Evolutionary conservation across 2,329 filamentous ascomycete species (phyloP), one percentile per base, ranked within the genome.

Genomic region (Scytalidium lignicola): DNA sequence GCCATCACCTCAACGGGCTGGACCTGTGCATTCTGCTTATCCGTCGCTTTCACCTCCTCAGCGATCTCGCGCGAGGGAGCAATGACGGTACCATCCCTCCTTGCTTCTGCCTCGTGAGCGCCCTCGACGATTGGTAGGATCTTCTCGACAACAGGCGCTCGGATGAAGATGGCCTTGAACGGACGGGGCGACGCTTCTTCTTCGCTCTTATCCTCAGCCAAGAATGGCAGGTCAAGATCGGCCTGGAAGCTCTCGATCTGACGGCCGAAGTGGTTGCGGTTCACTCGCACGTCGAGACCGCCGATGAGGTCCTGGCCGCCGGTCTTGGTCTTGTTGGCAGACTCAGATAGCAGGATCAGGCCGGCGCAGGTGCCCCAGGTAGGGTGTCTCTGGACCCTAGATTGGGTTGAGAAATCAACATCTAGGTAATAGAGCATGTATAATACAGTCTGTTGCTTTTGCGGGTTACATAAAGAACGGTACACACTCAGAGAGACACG

Each of bases 321-420:
- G 61, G 87, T 84, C 66, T 96, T 97, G 32, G 88, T 90, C 54
- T 85, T 81, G 66, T 92, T 95, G 44, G 90, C 92, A 51, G 86
- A 83, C 62, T 96, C 88, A 2, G 90, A 86, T 44, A 99, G 83
- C 44, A 97, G 74, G 58, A 99, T 96, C 50, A 97, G 78, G 9
- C 93, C 93, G 12, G 93, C 93, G 67, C 93, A 99, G 18, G 93
- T 97, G 49, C 93, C 93, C 92, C 92, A 99, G 20, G 87, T 88
- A 10, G 91, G 91, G 59, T 87, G 90, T 57, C 86, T 82, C 46
- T 82, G 73, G 39, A 88, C 73, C 62, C 88, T 92, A 55, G 39
- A n/a, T n/a, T n/a, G n/a, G n/a, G n/a, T n/a, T n/a, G n/a, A 17
- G 5, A 12, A 18, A 19, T 44, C 32, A 56, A 5, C 10, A 17